Percentiles rank a stretch among this genome's conserved stretches.
Evolutionary conservation across 2,329 filamentous ascomycete genomes (phyloP).

Genomic region (Zopfia rhizophila): DNA sequence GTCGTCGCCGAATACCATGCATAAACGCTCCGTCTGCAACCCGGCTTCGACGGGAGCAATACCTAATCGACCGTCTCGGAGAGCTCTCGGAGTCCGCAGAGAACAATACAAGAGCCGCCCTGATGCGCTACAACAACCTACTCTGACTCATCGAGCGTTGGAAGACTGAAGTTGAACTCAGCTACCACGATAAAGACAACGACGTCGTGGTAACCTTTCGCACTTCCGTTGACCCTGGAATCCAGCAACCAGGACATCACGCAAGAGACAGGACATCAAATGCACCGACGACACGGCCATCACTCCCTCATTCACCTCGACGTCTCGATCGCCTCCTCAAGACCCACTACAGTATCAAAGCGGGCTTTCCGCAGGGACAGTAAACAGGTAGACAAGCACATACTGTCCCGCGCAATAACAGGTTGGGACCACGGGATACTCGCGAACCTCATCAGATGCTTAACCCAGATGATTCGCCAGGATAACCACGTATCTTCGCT

Average conservation of each 20-base stretch:
- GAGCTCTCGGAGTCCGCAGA: slow-evolving; percentile 1
- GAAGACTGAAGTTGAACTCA: not conserved
- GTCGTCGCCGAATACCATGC: no score
- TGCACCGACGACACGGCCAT: no score
- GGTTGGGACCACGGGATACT: not conserved
- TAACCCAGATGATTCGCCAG: no score
- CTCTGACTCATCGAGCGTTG: not conserved
- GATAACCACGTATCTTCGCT: no score
- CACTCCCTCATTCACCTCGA: not conserved
- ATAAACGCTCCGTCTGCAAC: not conserved
- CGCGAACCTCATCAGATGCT: not conserved
- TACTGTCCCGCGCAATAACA: not conserved
- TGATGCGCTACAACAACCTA: not conserved
- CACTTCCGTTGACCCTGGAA: no score
- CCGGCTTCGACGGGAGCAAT: not conserved
- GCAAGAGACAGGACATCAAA: no score
- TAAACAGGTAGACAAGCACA: no score
- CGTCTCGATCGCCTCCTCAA: not conserved
- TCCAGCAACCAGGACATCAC: no score
- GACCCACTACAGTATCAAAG: not conserved
- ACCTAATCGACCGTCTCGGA: not conserved
- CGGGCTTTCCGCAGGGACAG: no score
- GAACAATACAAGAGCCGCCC: slow-evolving; percentile 1
- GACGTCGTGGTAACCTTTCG: no score
- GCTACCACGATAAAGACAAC: no score